Percentiles rank a stretch among this genome's conserved stretches.
Evolutionary conservation across 2,329 filamentous ascomycete species (phyloP).

Genomic region (Peltaster fructicola): DNA sequence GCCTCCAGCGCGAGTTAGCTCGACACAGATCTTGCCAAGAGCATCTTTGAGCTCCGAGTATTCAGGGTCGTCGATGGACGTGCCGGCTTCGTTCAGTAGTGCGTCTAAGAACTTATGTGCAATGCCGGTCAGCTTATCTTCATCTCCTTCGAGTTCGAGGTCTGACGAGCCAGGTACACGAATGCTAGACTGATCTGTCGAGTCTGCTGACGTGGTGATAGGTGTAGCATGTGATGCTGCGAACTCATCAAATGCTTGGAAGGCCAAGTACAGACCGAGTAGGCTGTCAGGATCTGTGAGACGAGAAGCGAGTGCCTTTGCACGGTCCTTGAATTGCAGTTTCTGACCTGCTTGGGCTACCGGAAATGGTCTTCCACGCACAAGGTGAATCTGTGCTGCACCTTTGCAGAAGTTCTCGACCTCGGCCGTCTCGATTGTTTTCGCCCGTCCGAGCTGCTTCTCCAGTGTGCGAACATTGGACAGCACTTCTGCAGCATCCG

Average conservation of each 20-base stretch:
- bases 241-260: conserved; percentile 33
- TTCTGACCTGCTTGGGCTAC: conserved; percentile 24
- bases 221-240: conserved; percentile 19
- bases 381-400: conserved; percentile 77
- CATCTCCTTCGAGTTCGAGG: conserved; percentile 19
- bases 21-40: conserved; percentile 21
- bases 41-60: conserved; percentile 20
- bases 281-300: conserved; percentile 28
- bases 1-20: conserved; percentile 52
- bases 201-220: conserved; percentile 9
- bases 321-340: conserved; percentile 20
- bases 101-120: conserved; percentile 24
- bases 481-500: conserved; percentile 61
- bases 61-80: conserved; percentile 24
- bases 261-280: conserved; percentile 32
- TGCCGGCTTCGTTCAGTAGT: conserved; percentile 25
- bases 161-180: conserved; percentile 21
- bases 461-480: conserved; percentile 42
- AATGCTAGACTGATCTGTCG: conserved; percentile 18
- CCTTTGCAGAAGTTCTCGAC: conserved; percentile 93
- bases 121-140: conserved; percentile 24
- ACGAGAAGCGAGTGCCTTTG: conserved; percentile 29
- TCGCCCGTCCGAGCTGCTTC: conserved; percentile 25
- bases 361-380: conserved; percentile 44
- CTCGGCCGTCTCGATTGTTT: conserved; percentile 47